Evolutionary conservation across 352 stramenopile species (phyloP).

Genomic region (Pythium volutum): DNA sequence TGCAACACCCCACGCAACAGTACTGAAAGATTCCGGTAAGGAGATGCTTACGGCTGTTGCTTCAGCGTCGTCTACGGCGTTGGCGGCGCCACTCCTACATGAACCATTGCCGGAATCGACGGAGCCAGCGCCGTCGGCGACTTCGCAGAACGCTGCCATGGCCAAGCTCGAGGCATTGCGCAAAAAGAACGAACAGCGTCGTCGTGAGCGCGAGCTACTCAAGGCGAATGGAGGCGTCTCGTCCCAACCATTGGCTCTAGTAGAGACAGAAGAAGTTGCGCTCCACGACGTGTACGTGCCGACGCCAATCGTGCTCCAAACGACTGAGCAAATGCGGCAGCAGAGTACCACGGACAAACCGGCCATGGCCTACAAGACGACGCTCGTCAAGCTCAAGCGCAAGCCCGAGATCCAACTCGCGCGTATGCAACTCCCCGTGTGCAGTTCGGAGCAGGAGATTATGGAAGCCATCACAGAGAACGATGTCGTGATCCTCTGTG

Average conservation of each 20-base stretch:
- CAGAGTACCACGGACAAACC: constrained; percentile 35
- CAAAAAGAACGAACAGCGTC: constrained; percentile 76
- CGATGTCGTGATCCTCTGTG: constrained; percentile 97
- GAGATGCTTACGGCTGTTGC: constrained; percentile 5
- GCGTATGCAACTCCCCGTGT: constrained; percentile 96
- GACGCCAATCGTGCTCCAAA: constrained; percentile 70
- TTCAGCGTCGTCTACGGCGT: background rate
- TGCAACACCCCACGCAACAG: background rate
- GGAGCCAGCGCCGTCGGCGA: background rate
- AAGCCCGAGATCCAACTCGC: constrained; percentile 84
- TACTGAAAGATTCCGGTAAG: constrained; percentile 18
- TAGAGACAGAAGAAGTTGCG: constrained; percentile 27
- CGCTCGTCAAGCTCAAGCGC: constrained; percentile 69
- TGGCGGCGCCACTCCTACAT: background rate
- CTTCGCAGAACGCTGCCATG: constrained; percentile 73
- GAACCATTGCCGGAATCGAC: background rate
- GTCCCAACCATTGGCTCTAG: background rate
- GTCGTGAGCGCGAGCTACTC: constrained; percentile 37
- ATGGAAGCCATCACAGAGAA: constrained; percentile 95
- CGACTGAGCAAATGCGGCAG: constrained; percentile 46
- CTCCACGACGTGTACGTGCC: constrained; percentile 54
- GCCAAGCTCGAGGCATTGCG: constrained; percentile 60
- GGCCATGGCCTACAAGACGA: constrained; percentile 61
- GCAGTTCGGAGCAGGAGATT: constrained; percentile 98
- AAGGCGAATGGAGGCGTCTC: constrained; percentile 2